Conservation (phyloP, 257 asterid species). For the Perilla frutescens region DNA sequence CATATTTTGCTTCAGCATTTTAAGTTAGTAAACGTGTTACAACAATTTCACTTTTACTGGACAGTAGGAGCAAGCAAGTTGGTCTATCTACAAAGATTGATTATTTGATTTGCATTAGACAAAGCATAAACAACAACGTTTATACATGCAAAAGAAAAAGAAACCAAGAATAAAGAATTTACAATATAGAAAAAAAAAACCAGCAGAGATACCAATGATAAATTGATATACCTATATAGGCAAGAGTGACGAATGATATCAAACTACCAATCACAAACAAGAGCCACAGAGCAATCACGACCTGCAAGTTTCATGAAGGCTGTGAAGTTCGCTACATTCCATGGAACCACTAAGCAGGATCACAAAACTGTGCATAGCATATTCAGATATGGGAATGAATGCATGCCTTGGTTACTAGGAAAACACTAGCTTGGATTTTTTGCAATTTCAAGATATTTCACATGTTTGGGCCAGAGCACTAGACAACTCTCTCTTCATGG, state of each 20-base stretch:
- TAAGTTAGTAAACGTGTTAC: background rate
- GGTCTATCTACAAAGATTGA: conserved; percentile 12
- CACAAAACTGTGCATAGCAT: conserved; percentile 14
- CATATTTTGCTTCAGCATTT: background rate
- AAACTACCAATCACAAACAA: conserved; percentile 86
- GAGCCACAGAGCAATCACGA: conserved; percentile 87
- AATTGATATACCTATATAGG: conserved; percentile 71
- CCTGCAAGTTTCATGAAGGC: conserved; percentile 69
- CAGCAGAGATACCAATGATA: conserved; percentile 23
- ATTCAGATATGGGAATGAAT: background rate
- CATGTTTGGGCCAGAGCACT: background rate
- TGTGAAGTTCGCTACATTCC: conserved; percentile 22
- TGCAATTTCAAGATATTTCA: background rate
- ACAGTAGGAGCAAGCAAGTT: background rate
- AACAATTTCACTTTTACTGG: conserved; percentile 3
- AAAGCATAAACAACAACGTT: conserved; percentile 1
- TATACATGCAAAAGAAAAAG: conserved; percentile 15
- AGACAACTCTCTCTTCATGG: conserved; percentile 19
- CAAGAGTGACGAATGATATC: conserved; percentile 80
- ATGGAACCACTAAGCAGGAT: conserved; percentile 21
- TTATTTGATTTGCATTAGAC: background rate
- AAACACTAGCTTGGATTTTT: conserved; percentile 18
- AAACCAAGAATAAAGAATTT: background rate
- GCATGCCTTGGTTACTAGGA: conserved; percentile 6
- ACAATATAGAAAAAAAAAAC: conserved; percentile 1